A percentile compares a stretch with the other conserved stretches of the same genome.
Conservation (phyloP, 1,284 basidiomycete species). For the Tetrapyrgos nigripes region DNA sequence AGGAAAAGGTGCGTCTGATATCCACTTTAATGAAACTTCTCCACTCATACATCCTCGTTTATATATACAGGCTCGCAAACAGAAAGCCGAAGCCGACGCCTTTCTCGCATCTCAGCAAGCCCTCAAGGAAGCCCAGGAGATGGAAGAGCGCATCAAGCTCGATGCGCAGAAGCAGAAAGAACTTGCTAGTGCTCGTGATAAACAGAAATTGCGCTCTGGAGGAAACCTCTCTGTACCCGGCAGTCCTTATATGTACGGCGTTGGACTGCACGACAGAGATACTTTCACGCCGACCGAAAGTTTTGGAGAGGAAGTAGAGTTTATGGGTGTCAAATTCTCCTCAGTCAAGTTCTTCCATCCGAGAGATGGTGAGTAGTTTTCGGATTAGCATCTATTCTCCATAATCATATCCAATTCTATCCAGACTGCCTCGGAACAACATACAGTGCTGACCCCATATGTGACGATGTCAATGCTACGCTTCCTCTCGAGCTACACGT, state of each 20-base stretch:
- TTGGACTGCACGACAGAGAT: too few species aligned
- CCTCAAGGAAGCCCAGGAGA: conserved; percentile 54
- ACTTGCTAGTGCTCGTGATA: conserved; percentile 40
- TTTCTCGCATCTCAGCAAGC: conserved; percentile 52
- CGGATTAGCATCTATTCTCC: not conserved
- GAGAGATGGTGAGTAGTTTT: conserved; percentile 53
- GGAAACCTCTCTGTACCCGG: conserved; percentile 73
- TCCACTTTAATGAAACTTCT: not conserved
- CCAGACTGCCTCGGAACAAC: conserved; percentile 67
- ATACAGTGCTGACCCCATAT: conserved; percentile 75
- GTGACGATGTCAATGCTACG: conserved; percentile 60
- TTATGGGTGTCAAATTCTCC: conserved; percentile 63
- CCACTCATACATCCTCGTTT: not conserved
- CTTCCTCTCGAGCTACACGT: conserved; percentile 71
- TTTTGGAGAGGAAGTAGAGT: conserved; percentile 61
- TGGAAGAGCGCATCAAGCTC: conserved; percentile 68
- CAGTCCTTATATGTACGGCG: conserved; percentile 56
- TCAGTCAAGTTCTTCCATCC: conserved; percentile 76
- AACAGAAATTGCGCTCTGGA: conserved; percentile 39
- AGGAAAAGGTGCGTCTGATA: conserved; percentile 55
- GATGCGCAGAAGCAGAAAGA: conserved; percentile 62
- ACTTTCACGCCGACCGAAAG: conserved; percentile 63
- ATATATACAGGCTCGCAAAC: conserved; percentile 44
- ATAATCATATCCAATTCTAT: not conserved
- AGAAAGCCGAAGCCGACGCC: conserved; percentile 58